Evolutionary conservation across 208 protist species (phyloP).

Genomic region (Trypanosoma vivax): DNA sequence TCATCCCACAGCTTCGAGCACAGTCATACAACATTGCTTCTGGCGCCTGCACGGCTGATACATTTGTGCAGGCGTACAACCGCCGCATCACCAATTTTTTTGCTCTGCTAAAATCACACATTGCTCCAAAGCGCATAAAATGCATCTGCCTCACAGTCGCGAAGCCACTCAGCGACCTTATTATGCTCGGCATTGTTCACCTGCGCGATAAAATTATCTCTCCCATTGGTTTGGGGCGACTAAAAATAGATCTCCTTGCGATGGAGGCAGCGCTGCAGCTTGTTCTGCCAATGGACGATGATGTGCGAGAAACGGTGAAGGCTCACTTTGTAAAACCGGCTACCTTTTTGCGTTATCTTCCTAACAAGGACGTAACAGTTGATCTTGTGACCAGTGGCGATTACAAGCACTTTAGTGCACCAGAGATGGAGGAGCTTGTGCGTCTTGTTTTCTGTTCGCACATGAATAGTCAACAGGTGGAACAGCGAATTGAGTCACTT

Average conservation of each 20-base stretch:
- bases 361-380: constrained; percentile 66
- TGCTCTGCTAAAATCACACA: constrained; percentile 55
- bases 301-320: constrained; percentile 62
- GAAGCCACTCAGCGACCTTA: constrained; percentile 70
- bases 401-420: constrained; percentile 42
- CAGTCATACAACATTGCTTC: constrained; percentile 76
- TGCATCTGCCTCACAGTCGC: constrained; percentile 59
- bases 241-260: constrained; percentile 60
- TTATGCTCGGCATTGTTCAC: constrained; percentile 71
- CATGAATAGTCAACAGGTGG: constrained; percentile 51
- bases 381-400: constrained; percentile 77
- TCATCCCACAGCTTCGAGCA: constrained; percentile 81
- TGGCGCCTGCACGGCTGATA: constrained; percentile 55
- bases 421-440: constrained; percentile 77
- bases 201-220: constrained; percentile 81
- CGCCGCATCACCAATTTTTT: constrained; percentile 68
- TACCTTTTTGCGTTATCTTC: constrained; percentile 73
- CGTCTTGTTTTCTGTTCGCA: constrained; percentile 72
- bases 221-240: constrained; percentile 35
- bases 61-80: constrained; percentile 78
- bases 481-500: constrained; percentile 50
- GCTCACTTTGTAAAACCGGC: constrained; percentile 53
- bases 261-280: constrained; percentile 78
- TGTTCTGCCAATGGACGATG: constrained; percentile 52
- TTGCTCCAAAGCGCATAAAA: constrained; percentile 54